Conservation (phyloP, 331 rosid species). For the Cydonia oblonga region DNA sequence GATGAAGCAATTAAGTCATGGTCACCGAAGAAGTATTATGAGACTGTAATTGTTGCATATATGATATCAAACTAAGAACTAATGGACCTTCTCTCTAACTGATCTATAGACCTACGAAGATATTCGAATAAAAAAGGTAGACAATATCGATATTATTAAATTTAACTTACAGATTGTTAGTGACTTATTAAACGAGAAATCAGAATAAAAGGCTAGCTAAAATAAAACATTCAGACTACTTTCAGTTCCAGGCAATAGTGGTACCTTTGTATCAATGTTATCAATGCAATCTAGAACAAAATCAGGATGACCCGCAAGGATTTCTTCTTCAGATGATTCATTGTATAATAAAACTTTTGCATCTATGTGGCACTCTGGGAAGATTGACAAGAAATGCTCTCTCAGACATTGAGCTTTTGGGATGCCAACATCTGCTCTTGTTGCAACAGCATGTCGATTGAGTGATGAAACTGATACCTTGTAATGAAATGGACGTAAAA, state of each 20-base stretch:
- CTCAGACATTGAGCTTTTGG: slow-evolving; percentile 85
- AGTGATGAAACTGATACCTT: slow-evolving; percentile 94
- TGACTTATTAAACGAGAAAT: neutral
- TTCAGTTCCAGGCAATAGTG: slow-evolving; percentile 1
- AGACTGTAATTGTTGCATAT: neutral
- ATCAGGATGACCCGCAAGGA: slow-evolving; percentile 81
- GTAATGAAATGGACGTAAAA: slow-evolving; percentile 38
- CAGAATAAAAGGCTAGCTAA: neutral
- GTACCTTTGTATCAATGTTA: slow-evolving; percentile 89
- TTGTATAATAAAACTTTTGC: slow-evolving; percentile 77
- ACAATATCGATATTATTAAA: neutral
- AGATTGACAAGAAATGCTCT: slow-evolving; percentile 72
- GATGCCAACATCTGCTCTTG: slow-evolving; percentile 94
- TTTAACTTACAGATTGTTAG: neutral
- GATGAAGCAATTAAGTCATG: neutral
- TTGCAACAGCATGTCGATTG: slow-evolving; percentile 96
- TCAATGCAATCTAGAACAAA: slow-evolving; percentile 90
- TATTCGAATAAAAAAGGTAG: neutral
- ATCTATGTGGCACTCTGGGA: slow-evolving; percentile 81
- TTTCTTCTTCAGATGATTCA: slow-evolving; percentile 79
- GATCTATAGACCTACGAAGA: neutral
- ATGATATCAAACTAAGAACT: neutral
- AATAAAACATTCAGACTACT: too few relatives aligned
- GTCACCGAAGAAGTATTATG: neutral
- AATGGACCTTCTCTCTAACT: neutral